Base-by-base conservation (phyloP, 2,329 filamentous ascomycete genomes). In the Fusarium sp. region DNA sequence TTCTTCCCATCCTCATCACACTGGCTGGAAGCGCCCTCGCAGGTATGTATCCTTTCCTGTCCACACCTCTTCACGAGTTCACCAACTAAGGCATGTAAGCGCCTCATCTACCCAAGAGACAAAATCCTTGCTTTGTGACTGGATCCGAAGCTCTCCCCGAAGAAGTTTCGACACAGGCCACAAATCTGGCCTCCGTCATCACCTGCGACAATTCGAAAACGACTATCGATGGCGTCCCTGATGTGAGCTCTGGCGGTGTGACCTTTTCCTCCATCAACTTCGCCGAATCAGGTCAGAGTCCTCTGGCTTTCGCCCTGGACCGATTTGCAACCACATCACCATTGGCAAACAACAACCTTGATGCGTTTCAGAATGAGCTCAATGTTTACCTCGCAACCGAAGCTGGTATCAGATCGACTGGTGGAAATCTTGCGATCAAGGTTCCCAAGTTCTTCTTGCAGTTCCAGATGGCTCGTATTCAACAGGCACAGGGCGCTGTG, bases 401-500 rank as follows among this genome's bases (percentile, higher is more conserved):
- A 79, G 88, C 86, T 3, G 89, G 87, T 3, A 81, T 91, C 53
- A 82, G 88, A 25, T 87, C 85, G 27, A 84, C 85, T 11, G 85
- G 83, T 14, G 88, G 88, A 4, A 83, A 76, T 61, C 80, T 90
- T 22, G 85, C 83, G 4, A 86, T 90, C 80, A 90, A 90, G 79
- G 86, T 87, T 9, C 89, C 89, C 68, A 90, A 90, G 79, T 91
- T 91, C 84, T 90, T 90, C 78, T 77, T 90, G 45, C 81, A 85
- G 65, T 87, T 89, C 78, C 89, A 91, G 79, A 84, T 90, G 38
- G 85, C 86, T 44, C 82, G 88, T 27, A 90, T 90, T 71, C 83
- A 88, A 79, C 88, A 87, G 1, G 89, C 89, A 0, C 87, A 90
- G 80, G 88, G 89, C 1, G 86, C 85, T 56, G 78, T 84, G 45